Conservation (phyloP, 768 basidiomycete genomes). For the Kwoniella mangroviensis region DNA sequence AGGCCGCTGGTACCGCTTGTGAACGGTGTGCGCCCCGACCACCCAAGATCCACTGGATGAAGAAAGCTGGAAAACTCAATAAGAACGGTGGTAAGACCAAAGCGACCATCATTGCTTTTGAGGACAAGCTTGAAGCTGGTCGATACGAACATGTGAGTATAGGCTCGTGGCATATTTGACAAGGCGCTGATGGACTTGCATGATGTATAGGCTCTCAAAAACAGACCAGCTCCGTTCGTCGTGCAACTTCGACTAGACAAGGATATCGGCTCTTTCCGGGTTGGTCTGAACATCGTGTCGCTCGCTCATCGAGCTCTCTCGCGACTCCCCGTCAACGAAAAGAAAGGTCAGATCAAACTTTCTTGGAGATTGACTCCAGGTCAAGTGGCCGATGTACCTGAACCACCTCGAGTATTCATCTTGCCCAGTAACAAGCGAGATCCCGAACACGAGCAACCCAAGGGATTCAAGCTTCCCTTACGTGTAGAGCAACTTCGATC, state of each 20-base stretch:
- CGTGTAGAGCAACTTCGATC: conserved; percentile 88
- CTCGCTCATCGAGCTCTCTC: conserved; percentile 84
- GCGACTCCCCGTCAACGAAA: conserved; percentile 69
- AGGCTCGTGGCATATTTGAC: background rate
- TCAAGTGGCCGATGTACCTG: conserved; percentile 46
- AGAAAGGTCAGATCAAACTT: conserved; percentile 62
- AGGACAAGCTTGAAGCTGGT: conserved; percentile 84
- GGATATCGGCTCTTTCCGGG: conserved; percentile 71
- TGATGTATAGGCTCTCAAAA: conserved; percentile 67
- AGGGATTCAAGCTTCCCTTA: conserved; percentile 73
- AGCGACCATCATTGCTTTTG: conserved; percentile 68
- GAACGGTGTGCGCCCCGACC: conserved; percentile 78
- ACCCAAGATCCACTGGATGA: conserved; percentile 77
- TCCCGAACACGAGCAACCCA: conserved; percentile 73
- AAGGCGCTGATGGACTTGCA: conserved; percentile 2
- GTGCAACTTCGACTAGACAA: conserved; percentile 70
- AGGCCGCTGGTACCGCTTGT: conserved; percentile 61
- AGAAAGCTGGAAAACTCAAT: conserved; percentile 53
- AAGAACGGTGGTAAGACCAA: conserved; percentile 60
- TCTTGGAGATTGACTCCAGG: conserved; percentile 71
- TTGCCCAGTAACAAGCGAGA: conserved; percentile 75
- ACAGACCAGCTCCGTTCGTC: conserved; percentile 81
- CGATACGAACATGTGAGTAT: conserved; percentile 72
- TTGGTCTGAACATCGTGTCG: conserved; percentile 86
- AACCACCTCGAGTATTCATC: conserved; percentile 67